Percentiles rank a stretch among this genome's conserved stretches.
Conservation (phyloP, 495 filamentous ascomycete species). For the Neurospora intermedia region DNA sequence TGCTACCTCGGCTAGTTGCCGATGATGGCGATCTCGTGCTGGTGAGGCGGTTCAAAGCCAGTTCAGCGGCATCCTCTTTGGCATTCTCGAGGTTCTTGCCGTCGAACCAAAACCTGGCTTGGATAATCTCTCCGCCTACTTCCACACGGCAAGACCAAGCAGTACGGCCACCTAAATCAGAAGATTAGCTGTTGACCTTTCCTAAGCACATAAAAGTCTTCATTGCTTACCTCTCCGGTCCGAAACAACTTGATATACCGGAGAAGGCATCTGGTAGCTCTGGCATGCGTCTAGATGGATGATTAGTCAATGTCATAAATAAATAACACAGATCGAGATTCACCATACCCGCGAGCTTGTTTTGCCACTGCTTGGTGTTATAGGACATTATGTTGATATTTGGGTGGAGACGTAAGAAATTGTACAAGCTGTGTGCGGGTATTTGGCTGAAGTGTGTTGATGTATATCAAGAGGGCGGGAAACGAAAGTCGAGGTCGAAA, state of each 20-base stretch:
- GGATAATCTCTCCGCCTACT: slow-evolving; percentile 42
- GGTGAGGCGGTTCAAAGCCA: slow-evolving; percentile 46
- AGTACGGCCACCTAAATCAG: slow-evolving; percentile 63
- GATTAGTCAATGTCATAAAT: background rate
- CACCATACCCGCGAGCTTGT: slow-evolving; percentile 17
- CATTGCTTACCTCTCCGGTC: slow-evolving; percentile 60
- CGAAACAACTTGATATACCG: slow-evolving; percentile 61
- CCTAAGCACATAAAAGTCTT: background rate
- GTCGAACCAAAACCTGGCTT: slow-evolving; percentile 85
- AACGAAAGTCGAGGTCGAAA: background rate
- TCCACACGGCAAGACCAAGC: slow-evolving; percentile 75
- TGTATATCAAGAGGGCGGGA: background rate
- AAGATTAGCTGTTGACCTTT: background rate
- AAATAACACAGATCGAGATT: background rate
- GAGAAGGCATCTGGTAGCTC: slow-evolving; percentile 40
- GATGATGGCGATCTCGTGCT: slow-evolving; percentile 11
- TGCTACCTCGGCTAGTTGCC: slow-evolving; percentile 12
- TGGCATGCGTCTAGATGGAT: slow-evolving; percentile 47
- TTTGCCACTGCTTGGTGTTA: slow-evolving; percentile 13
- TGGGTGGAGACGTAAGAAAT: background rate
- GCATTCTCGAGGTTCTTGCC: slow-evolving; percentile 78
- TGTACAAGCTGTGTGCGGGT: background rate
- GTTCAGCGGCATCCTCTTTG: slow-evolving; percentile 80
- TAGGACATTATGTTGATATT: slow-evolving; percentile 11
- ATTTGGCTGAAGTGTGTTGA: background rate